phyloP scores from a whole-genome alignment of 2,329 filamentous ascomycete species.

The Ophiostoma tasmaniense region DNA sequence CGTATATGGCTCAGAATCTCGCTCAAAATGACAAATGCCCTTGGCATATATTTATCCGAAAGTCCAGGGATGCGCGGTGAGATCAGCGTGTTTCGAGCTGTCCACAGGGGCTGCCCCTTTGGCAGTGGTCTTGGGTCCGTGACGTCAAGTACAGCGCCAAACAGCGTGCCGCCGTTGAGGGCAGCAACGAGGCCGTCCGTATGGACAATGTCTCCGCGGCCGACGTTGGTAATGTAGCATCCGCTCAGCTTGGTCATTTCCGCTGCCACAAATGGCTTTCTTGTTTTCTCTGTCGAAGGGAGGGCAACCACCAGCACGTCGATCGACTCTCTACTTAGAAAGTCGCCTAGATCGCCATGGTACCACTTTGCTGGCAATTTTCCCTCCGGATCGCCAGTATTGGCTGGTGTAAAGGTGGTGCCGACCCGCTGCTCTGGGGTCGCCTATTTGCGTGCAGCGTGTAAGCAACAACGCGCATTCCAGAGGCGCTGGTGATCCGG shows the following conservation, averaged over 20 bases:
- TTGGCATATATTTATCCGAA: background rate
- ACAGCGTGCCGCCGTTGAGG: slow-evolving; percentile 26
- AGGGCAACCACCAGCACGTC: background rate
- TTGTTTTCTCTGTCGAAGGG: background rate
- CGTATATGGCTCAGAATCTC: background rate
- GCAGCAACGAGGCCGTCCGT: background rate
- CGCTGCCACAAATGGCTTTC: background rate
- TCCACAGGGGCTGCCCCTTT: slow-evolving; percentile 59
- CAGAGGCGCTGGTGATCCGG: background rate
- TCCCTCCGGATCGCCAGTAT: slow-evolving; percentile 49
- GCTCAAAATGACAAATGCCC: background rate
- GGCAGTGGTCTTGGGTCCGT: slow-evolving; percentile 72
- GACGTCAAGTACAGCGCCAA: slow-evolving; percentile 67
- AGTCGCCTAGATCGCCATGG: slow-evolving; percentile 30
- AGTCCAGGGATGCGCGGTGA: slow-evolving; percentile 38
- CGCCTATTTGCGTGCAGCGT: slow-evolving; percentile 59
- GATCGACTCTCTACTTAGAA: background rate
- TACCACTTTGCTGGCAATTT: slow-evolving; percentile 42
- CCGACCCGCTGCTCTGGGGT: slow-evolving; percentile 58
- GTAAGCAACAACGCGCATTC: slow-evolving; percentile 27
- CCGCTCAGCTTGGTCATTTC: background rate
- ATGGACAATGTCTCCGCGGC: background rate
- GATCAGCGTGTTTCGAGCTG: slow-evolving; percentile 57
- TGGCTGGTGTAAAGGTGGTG: slow-evolving; percentile 56
- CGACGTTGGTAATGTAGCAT: background rate